phyloP scores from a whole-genome alignment of 1,139 yeast genomes.

The Pneumocystis sp. region DNA sequence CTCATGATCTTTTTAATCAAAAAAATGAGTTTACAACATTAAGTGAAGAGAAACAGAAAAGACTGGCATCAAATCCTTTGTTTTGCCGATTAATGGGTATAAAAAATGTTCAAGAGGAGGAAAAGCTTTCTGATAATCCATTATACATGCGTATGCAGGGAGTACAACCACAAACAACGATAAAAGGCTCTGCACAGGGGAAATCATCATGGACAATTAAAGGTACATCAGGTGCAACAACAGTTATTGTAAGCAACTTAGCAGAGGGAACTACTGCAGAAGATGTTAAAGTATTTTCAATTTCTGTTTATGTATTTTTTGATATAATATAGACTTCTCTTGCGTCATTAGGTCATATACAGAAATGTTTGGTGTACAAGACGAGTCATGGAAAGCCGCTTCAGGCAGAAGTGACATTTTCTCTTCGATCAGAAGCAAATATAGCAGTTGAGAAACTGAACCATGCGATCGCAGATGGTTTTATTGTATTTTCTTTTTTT shows the following conservation, averaged over 20 bases:
- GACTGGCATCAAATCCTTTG: not conserved
- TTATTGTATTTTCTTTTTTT: not conserved
- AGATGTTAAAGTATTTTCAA: conserved; percentile 12
- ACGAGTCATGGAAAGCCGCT: not conserved
- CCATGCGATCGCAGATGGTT: conserved; percentile 14
- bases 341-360: conserved; percentile 2
- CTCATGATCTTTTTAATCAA: not conserved
- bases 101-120: conserved; percentile 3
- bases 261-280: conserved; percentile 16
- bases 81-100: not conserved
- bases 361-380: conserved; percentile 6
- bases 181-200: not conserved
- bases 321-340: not conserved
- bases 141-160: conserved; percentile 12
- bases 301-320: conserved; percentile 4
- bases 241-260: conserved; percentile 13
- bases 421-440: conserved; percentile 11
- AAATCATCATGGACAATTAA: conserved; percentile 10
- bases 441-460: conserved; percentile 10
- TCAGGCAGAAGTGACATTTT: conserved; percentile 12
- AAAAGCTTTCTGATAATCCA: conserved; percentile 10
- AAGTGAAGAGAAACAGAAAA: not conserved
- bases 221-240: conserved; percentile 11
- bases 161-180: conserved; percentile 1
- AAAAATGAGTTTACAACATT: not conserved